Evolutionary conservation across 1,139 yeast genomes (phyloP), one percentile per base, ranked within the genome.

Genomic region (Candida labiduridarum): DNA sequence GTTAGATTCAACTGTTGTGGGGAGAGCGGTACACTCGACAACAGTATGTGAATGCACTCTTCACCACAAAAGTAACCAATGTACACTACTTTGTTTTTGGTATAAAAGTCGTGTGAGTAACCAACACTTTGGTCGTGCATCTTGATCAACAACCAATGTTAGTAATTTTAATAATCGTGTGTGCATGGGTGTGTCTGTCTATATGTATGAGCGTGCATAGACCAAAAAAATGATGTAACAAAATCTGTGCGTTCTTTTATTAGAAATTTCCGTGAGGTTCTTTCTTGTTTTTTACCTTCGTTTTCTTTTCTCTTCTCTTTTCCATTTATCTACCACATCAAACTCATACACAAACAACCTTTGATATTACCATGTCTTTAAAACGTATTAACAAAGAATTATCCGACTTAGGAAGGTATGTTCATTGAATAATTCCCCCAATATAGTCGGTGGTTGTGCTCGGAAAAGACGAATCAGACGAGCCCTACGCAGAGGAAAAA

Each of bases 341-440:
- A 45, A 44, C 46, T 43, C 42, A 29, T 31, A 30, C 12, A 29
- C 27, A 41, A 14, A 18, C 18, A 31, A 33, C 35, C 27, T 18
- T 42, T 42, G 39, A 19, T 46, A 41, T 19, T 25, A 50, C 36
- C 33, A 89, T 89, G 96, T 91, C 96, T 64, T 82, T 85, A 66
- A 92, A 92, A 77, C 92, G 98, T 83, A 91, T 92, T 67, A 89
- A 89, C 78, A 92, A 92, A 78, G 98, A 92, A 77, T 83, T 92
- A 66, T 87, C 88, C 63, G 98, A 92, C 74, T 82, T 92, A 68
- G 97, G 96, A 71, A 86, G 89, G 94, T 87, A 82, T 74, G 94
- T 85, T 57, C 51, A 14, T 25, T 16, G 3, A 7, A 22, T 3
- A 40, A 9, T 12, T 14, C 34, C 22, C 22, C 27, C 14, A 2